phyloP scores from a whole-genome alignment of 176 grass and related monocot species.

The Lolium perenne region DNA sequence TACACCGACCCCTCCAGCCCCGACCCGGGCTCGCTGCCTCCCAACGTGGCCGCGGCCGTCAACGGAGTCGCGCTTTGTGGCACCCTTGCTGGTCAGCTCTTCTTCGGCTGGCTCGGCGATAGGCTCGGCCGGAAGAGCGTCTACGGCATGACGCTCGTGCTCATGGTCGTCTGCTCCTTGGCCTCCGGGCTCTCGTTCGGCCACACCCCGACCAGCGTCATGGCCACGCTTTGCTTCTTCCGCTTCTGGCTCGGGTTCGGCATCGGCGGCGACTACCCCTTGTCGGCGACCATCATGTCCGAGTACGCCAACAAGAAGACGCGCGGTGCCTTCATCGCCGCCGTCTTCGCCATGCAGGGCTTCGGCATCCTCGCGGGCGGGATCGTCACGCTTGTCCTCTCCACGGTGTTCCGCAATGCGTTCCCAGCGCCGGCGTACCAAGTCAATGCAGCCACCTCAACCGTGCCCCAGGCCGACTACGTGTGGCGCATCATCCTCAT shows the following conservation, averaged over 20 bases:
- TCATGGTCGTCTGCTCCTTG: conserved; percentile 72
- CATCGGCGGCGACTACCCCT: conserved; percentile 75
- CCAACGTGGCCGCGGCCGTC: conserved; percentile 40
- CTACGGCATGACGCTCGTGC: conserved; percentile 67
- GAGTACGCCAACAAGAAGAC: conserved; percentile 88
- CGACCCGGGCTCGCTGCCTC: conserved; percentile 28
- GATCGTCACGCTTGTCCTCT: conserved; percentile 56
- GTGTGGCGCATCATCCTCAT: conserved; percentile 83
- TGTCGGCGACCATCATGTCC: conserved; percentile 73
- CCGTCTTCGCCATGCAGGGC: conserved; percentile 86
- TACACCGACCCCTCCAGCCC: conserved; percentile 48
- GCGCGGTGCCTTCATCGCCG: conserved; percentile 82
- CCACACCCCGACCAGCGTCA: conserved; percentile 39
- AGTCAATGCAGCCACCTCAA: conserved; percentile 23
- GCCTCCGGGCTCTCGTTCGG: conserved; percentile 68
- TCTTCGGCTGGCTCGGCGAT: conserved; percentile 84
- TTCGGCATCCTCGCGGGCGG: conserved; percentile 78
- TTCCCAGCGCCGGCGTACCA: conserved; percentile 51
- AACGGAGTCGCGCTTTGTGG: conserved; percentile 76
- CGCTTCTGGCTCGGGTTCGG: conserved; percentile 91
- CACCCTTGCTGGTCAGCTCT: conserved; percentile 74
- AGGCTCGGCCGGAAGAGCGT: conserved; percentile 47
- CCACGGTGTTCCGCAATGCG: conserved; percentile 55
- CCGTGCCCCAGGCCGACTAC: conserved; percentile 59
- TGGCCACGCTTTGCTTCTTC: conserved; percentile 73